These are phyloP conservation scores for Steccherinum ochraceum DNA, from an alignment of 768 basidiomycete species.

Conservation along the genomic window DNA sequence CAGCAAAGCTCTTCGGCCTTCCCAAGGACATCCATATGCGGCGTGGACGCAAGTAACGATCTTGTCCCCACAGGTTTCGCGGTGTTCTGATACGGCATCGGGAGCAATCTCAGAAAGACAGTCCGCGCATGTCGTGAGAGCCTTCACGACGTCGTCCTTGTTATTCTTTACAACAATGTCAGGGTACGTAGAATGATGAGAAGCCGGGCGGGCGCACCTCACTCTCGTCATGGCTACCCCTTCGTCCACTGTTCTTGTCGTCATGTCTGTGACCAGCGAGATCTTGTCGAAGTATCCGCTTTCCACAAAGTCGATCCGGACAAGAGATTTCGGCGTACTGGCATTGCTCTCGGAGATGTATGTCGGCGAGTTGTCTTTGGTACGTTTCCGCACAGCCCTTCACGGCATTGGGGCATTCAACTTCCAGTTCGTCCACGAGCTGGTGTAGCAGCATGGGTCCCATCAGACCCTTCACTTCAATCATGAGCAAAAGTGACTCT, in stretches of 20 bases:
- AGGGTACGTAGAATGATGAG: constrained; percentile 1
- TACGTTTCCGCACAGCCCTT: constrained; percentile 58
- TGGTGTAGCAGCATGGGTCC: no score
- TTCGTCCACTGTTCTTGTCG: constrained; percentile 10
- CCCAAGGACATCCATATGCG: constrained; percentile 48
- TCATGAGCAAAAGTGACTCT: constrained; percentile 20
- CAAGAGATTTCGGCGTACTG: constrained; percentile 49
- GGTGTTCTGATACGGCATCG: constrained; percentile 25
- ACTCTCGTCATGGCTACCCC: no score
- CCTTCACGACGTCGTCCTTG: no score
- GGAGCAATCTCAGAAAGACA: constrained; percentile 22
- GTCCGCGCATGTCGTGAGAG: no score
- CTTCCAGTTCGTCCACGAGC: constrained; percentile 79
- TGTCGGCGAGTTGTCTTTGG: constrained; percentile 59
- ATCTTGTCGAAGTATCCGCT: constrained; percentile 40
- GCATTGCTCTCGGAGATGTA: constrained; percentile 60
- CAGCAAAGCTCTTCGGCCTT: constrained; percentile 34
- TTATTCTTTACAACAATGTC: no score
- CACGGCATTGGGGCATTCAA: constrained; percentile 58
- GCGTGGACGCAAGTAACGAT: constrained; percentile 39
- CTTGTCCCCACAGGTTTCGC: constrained; percentile 34
- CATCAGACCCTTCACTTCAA: neutral
- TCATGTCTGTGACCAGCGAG: neutral
- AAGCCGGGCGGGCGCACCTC: constrained; percentile 14
- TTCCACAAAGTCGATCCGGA: constrained; percentile 38